Base-by-base conservation (phyloP, 495 filamentous ascomycete genomes). In the Podospora australis region DNA sequence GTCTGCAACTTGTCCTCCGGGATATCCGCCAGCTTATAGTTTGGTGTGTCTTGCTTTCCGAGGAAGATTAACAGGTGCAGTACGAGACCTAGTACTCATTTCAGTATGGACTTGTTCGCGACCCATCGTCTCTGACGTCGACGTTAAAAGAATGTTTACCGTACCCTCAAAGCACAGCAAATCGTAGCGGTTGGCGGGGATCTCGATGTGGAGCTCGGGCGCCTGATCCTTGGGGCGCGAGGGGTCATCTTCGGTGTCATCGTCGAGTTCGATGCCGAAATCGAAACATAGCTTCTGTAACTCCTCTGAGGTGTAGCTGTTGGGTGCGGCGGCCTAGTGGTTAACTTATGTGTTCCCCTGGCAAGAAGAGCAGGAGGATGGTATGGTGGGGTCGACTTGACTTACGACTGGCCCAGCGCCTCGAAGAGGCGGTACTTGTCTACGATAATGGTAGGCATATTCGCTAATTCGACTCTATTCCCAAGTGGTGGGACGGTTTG, bases 251-350 rank as follows among this genome's bases (percentile, higher is more conserved):
- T 88, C 82, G 29, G 88, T 94, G 72, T 98, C 92, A 73, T 95
- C 89, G 70, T 98, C 92, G 53, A 98, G 81, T 65, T 98, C 92
- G 60, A 98, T 95, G 47, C 90, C 92, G 65, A 95, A 99, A 56
- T 99, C 92, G 78, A 99, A 98, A 65, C 92, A 99, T 55, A 99
- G 73, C 61, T 95, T 84, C 62, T 98, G 91, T 64, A 99, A 97
- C 62, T 91, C 87, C 53, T 95, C 80, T 56, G 85, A 87, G 36
- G 90, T 96, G 65, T 89, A 95, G 22, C 86, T 90, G 53, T 4
- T 17, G 1, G 41, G 25, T 14, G 14, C 4, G 13, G 24, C 17
- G 10, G 11, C 17, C 28, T 20, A 21, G 28, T 19, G 9, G 23
- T n/a, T 9, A 10, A 14, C 26, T 17, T 36, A 43, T 39, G 32